phyloP scores from a whole-genome alignment of 164 flowering plant genomes.

The Sextonia rubra region DNA sequence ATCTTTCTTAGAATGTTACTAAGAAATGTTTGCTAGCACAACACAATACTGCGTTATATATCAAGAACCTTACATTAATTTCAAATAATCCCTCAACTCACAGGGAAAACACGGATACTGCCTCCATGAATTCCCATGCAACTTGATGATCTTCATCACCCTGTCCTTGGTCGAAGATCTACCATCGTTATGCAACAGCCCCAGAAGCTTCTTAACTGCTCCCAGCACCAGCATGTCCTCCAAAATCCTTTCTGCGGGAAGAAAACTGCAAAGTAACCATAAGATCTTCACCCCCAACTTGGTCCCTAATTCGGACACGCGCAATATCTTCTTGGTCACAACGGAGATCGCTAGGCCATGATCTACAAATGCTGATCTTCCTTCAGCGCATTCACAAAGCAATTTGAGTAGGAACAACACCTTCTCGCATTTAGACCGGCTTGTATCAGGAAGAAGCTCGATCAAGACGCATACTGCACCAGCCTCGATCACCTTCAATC shows the following conservation, averaged over 20 bases:
- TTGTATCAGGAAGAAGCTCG: constrained; percentile 58
- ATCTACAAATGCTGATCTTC: constrained; percentile 54
- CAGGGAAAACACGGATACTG: constrained; percentile 50
- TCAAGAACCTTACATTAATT: constrained; percentile 12
- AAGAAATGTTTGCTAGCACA: too few species aligned
- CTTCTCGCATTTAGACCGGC: constrained; percentile 46
- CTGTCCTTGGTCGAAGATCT: constrained; percentile 40
- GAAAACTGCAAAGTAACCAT: constrained; percentile 36
- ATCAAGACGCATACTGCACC: constrained; percentile 54
- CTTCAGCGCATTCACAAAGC: constrained; percentile 61
- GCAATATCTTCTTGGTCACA: constrained; percentile 43
- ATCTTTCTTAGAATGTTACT: too few species aligned
- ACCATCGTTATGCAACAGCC: constrained; percentile 40
- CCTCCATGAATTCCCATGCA: constrained; percentile 55
- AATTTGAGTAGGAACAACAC: constrained; percentile 44
- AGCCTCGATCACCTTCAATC: constrained; percentile 52
- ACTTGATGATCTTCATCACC: constrained; percentile 46
- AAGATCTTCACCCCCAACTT: constrained; percentile 53
- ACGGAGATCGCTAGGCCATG: constrained; percentile 55
- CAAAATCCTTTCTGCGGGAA: constrained; percentile 42
- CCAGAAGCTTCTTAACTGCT: constrained; percentile 51
- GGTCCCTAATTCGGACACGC: constrained; percentile 40
- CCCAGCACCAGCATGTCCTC: constrained; percentile 64
- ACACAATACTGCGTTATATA: background rate
- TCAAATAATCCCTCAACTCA: constrained; percentile 45